These are phyloP conservation scores for Lotmaria passim DNA, from an alignment of 208 protist species.

Conservation along the genomic window DNA sequence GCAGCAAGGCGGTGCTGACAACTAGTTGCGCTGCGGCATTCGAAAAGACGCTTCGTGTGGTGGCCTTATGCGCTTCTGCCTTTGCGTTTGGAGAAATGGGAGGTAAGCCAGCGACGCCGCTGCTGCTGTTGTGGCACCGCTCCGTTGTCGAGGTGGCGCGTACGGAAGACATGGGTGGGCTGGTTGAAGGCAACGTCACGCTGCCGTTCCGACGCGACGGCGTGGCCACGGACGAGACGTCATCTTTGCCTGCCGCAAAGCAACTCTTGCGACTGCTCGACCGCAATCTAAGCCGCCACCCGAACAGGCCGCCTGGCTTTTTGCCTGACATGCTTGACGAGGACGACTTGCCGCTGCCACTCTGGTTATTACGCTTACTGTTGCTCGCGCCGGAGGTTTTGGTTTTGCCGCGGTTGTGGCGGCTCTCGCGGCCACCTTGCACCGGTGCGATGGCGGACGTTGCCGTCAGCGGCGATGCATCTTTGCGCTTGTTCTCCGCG, in stretches of 20 bases:
- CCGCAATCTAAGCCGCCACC: slow-evolving; percentile 3
- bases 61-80: background rate
- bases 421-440: background rate
- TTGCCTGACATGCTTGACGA: background rate
- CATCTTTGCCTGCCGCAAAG: too few relatives aligned
- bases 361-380: background rate
- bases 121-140: background rate
- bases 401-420: background rate
- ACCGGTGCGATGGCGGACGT: background rate
- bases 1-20: background rate
- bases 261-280: background rate
- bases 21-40: too few relatives aligned
- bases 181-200: background rate
- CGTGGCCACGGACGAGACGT: too few relatives aligned
- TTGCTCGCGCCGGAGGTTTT: background rate
- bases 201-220: slow-evolving; percentile 4
- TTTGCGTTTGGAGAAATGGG: background rate
- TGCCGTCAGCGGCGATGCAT: background rate
- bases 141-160: background rate
- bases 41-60: too few relatives aligned
- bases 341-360: background rate
- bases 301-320: background rate
- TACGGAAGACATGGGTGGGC: background rate
- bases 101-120: background rate
- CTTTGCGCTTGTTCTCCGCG: background rate